Base-by-base conservation (phyloP, 768 basidiomycete genomes). In the Pleurotus pulmonarius region DNA sequence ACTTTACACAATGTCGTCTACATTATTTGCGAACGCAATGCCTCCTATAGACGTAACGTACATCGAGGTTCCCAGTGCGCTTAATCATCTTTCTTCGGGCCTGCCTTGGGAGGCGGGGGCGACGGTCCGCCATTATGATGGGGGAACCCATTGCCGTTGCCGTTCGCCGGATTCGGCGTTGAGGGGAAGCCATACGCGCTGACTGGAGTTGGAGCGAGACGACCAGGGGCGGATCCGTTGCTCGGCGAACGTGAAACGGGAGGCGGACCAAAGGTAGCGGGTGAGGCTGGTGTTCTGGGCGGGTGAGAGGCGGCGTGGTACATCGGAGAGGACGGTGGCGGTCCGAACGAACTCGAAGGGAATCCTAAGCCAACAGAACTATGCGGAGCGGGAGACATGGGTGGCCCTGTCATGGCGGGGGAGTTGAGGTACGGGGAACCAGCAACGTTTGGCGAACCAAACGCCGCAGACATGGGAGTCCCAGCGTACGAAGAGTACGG, bases 21-120 rank as follows among this genome's bases (percentile, higher is more conserved):
- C 29, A 11, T 8, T 34, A 34, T 11, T 34, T 34, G 29, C 29
- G 29, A 3, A 34, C 29, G 29, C 29, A 3, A 34, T 34, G 29
- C 9, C 29, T 34, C 29, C 29, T 34, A 34, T 34, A 34, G 29
- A 34, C 29, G 9, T 34, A 34, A 11, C 9, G 29, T 34, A 34
- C 29, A 34, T 34, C 29, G 29, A 34, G 9, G 11, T 8, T 9
- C 29, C 0, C 9, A 15, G n/a, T 13, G 20, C 3, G 15, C 49
- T 64, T 57, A 75, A 67, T 75, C 73, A 62, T 74, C 72, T 61
- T 75, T 74, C 65, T 74, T 73, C 13, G 65, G 61, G 26, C 58
- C 55, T 37, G 41, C 59, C 48, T 58, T 59, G 59, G 61, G 64
- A 41, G 67, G 64, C 37, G 65, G 67, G 41, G 66, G 64, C 16